Percentiles rank a stretch among this genome's conserved stretches.
These are phyloP conservation scores for Glycine soja DNA, from an alignment of 306 rosid species.

Conservation along the genomic window DNA sequence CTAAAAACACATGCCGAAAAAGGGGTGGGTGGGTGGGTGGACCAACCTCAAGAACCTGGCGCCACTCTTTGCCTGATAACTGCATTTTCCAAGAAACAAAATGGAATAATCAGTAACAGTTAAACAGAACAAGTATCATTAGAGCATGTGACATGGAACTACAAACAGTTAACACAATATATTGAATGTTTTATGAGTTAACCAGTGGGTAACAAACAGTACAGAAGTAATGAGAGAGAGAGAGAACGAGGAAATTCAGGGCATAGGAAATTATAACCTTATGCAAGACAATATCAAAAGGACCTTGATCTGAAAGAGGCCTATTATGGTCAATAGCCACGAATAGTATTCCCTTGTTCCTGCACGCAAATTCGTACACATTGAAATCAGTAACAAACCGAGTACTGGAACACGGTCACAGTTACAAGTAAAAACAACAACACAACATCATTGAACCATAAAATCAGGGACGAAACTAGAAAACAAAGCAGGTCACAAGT, in stretches of 20 bases:
- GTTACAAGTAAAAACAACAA: background rate
- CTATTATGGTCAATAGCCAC: slow-evolving; percentile 81
- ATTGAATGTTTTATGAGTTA: background rate
- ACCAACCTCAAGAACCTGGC: slow-evolving; percentile 92
- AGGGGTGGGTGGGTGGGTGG: background rate
- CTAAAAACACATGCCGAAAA: background rate
- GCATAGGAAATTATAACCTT: slow-evolving; percentile 56
- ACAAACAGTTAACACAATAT: background rate
- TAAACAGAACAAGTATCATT: slow-evolving; percentile 22
- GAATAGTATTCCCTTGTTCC: slow-evolving; percentile 84
- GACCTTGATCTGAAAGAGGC: slow-evolving; percentile 87
- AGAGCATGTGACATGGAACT: slow-evolving; percentile 8
- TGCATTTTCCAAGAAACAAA: slow-evolving; percentile 52
- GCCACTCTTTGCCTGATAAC: slow-evolving; percentile 91
- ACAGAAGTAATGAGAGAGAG: background rate
- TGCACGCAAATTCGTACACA: slow-evolving; percentile 48
- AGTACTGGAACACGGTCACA: slow-evolving; percentile 7
- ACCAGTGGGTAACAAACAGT: background rate
- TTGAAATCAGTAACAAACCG: slow-evolving; percentile 38
- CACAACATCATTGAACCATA: background rate
- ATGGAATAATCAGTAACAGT: slow-evolving; percentile 35
- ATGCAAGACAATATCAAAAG: slow-evolving; percentile 86
- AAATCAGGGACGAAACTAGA: background rate
- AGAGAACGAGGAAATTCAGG: no score
- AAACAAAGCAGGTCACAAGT: background rate